Percentiles rank a stretch among this genome's conserved stretches.
These are phyloP conservation scores for Cerrena zonata DNA, from an alignment of 1,284 basidiomycete species.

Conservation along the genomic window DNA sequence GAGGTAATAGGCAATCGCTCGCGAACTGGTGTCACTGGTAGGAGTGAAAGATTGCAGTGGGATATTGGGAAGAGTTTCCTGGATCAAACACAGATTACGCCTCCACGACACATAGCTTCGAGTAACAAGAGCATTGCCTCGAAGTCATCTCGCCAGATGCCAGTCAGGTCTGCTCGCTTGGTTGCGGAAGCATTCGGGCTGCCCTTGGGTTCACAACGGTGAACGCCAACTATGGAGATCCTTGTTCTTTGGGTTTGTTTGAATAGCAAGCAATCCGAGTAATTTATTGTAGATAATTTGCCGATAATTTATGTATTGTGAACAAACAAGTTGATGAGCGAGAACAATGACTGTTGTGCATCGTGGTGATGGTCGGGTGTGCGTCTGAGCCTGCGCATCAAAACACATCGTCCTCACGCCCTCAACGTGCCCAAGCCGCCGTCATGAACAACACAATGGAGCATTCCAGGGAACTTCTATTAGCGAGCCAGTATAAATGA, in stretches of 20 bases:
- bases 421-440: neutral
- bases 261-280: no score
- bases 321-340: neutral
- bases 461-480: neutral
- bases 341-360: no score
- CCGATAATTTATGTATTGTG: no score
- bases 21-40: constrained; percentile 8
- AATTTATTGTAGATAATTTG: no score
- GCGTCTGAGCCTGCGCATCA: neutral
- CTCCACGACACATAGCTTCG: constrained; percentile 3
- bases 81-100: constrained; percentile 8
- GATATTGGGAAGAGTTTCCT: constrained; percentile 14
- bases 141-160: constrained; percentile 3
- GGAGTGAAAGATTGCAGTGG: constrained; percentile 14
- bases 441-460: neutral
- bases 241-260: no score
- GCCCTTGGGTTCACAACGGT: neutral
- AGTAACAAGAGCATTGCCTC: neutral
- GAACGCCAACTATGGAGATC: no score
- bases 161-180: constrained; percentile 13
- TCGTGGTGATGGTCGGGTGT: neutral
- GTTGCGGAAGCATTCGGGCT: constrained; percentile 18
- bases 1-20: neutral
- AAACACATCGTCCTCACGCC: neutral
- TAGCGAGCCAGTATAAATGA: neutral